Conservation (phyloP, 2,329 filamentous ascomycete species). For the Pseudogymnoascus sp. region DNA sequence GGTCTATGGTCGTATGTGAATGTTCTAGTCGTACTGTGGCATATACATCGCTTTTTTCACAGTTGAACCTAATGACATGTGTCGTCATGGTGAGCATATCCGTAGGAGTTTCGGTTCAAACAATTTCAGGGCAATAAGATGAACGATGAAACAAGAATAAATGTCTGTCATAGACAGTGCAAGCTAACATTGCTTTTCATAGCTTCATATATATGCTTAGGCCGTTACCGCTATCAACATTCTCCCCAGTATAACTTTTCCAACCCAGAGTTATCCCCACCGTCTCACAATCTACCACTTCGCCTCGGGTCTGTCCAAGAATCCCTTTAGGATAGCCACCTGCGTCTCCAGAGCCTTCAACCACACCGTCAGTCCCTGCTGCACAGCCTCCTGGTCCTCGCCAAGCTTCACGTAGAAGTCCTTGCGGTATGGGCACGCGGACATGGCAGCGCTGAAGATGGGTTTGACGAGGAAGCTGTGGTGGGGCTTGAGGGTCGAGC, state of each 20-base stretch:
- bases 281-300: constrained; percentile 27
- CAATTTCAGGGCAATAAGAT: too few relatives aligned
- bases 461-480: constrained; percentile 87
- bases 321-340: constrained; percentile 65
- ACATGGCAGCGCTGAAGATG: constrained; percentile 88
- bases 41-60: too few relatives aligned
- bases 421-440: constrained; percentile 82
- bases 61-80: too few relatives aligned
- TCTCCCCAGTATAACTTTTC: background rate
- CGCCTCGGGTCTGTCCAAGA: constrained; percentile 45
- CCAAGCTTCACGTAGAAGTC: constrained; percentile 90
- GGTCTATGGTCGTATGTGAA: too few relatives aligned
- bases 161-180: background rate
- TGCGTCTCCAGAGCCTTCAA: constrained; percentile 69
- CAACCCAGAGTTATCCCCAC: background rate
- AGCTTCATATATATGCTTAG: background rate
- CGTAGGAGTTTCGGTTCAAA: too few relatives aligned
- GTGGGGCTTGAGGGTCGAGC: constrained; percentile 79
- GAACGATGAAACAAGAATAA: too few relatives aligned
- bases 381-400: constrained; percentile 53
- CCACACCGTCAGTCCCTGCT: constrained; percentile 59
- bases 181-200: background rate
- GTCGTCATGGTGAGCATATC: too few relatives aligned
- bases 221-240: background rate
- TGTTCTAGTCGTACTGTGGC: too few relatives aligned